Base-by-base conservation (phyloP, 2,329 filamentous ascomycete species). In the Curvularia eragrostidis region DNA sequence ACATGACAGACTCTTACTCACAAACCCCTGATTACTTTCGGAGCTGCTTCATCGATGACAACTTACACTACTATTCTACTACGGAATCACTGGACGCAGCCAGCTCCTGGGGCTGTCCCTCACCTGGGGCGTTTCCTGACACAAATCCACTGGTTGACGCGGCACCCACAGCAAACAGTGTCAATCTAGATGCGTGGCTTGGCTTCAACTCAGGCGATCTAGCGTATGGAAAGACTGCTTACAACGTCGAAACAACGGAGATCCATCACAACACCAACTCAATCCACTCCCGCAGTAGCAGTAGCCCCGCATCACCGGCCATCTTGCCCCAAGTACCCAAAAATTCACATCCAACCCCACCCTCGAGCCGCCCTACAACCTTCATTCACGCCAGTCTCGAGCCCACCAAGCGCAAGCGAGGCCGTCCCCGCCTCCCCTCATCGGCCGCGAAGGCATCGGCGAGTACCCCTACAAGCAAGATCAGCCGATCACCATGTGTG, bases 381-480 rank as follows among this genome's bases (percentile, higher is more conserved):
- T 47, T 47, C 12, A 47, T 32, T 3, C 43, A 43, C 19, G 32
- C 51, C 38, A 48, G 21, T n/a, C 18, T 49, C 12, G 48, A 58
- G 39, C 51, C 51, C 44, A 24, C 46, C 15, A 41, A 46, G 19
- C 55, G 55, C 46, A 58, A 54, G 41, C 38, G 55, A 41, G 55
- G 55, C 34, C 55, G 55, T 15, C 55, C 55, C 4, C 55, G 55
- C 21, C 46, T 58, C 13, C 38, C 54, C n/a, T 50, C 50, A 13
- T 32, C 44, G n/a, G 39, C 46, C 24, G 38, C 54, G 9, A 52
- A 58, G 18, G 30, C 24, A 12, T 9, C 51, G 2, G n/a, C 51
- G 15, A 54, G 24, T 21, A 18, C 8, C 23, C 7, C 38, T 13
- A 7, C 26, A 39, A 30, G 19, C 10, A 54, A 49, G 36, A 13